Conservation (phyloP, 371 early-diverging fungal species). For the Syncephalastrum contaminatum region DNA sequence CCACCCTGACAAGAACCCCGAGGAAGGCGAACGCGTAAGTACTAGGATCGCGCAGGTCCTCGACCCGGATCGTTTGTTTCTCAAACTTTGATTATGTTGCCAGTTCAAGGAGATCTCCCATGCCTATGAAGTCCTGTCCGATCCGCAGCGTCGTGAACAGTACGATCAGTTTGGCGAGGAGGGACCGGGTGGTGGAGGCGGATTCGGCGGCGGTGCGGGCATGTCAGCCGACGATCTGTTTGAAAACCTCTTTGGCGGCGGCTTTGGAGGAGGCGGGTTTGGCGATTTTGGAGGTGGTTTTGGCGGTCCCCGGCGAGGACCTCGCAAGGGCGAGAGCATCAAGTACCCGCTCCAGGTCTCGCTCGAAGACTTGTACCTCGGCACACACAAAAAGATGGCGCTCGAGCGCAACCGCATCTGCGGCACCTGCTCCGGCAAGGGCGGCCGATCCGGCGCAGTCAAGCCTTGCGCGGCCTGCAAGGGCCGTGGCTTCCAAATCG, state of each 20-base stretch:
- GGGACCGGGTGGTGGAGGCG: constrained; percentile 60
- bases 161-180: constrained; percentile 92
- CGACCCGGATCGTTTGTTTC: neutral
- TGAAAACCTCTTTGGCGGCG: constrained; percentile 73
- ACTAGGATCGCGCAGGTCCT: neutral
- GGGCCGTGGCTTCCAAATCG: constrained; percentile 88
- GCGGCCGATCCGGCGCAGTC: constrained; percentile 49
- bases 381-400: constrained; percentile 43
- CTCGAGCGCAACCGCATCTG: constrained; percentile 54
- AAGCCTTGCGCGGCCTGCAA: constrained; percentile 80
- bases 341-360: constrained; percentile 57
- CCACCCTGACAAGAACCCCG: constrained; percentile 91
- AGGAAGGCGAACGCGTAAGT: constrained; percentile 42
- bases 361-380: constrained; percentile 86
- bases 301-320: constrained; percentile 11
- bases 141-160: constrained; percentile 79
- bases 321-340: constrained; percentile 78
- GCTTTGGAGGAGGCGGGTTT: constrained; percentile 16
- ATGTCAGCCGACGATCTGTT: constrained; percentile 62
- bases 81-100: constrained; percentile 18
- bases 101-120: constrained; percentile 91
- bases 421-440: constrained; percentile 58
- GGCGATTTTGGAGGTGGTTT: constrained; percentile 16
- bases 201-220: constrained; percentile 25
- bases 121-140: constrained; percentile 95